Conservation (phyloP, 2,329 filamentous ascomycete species). For the Neoascochyta sp. region DNA sequence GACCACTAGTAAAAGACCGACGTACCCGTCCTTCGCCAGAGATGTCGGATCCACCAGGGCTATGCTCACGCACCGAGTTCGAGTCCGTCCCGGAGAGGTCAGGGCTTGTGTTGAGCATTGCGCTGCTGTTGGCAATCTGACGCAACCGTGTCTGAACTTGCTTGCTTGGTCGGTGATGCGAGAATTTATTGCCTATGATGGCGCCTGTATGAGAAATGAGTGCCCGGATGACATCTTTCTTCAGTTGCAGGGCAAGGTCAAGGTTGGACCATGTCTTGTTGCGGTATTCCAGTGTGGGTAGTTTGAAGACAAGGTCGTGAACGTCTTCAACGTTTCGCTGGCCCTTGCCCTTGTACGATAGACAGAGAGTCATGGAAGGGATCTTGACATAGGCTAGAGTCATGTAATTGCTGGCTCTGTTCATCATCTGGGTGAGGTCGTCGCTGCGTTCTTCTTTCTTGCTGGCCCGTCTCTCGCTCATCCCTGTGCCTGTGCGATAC, state of each 20-base stretch:
- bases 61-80: slow-evolving; percentile 30
- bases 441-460: slow-evolving; percentile 64
- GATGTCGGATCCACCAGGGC: slow-evolving; percentile 26
- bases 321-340: slow-evolving; percentile 95
- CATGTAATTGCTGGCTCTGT: slow-evolving; percentile 93
- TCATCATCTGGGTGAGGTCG: slow-evolving; percentile 95
- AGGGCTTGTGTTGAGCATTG: slow-evolving; percentile 50
- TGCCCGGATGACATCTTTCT: slow-evolving; percentile 90
- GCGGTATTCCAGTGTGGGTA: slow-evolving; percentile 90
- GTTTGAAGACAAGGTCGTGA: slow-evolving; percentile 93
- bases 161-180: slow-evolving; percentile 76
- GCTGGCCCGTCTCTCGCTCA: slow-evolving; percentile 40
- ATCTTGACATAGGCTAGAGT: slow-evolving; percentile 94
- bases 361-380: slow-evolving; percentile 87
- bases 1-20: slow-evolving; percentile 31
- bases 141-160: slow-evolving; percentile 75
- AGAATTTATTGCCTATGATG: slow-evolving; percentile 96
- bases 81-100: slow-evolving; percentile 33
- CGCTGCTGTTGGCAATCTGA: slow-evolving; percentile 76
- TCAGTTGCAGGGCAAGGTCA: slow-evolving; percentile 85
- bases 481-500: slow-evolving; percentile 42
- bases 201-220: slow-evolving; percentile 93
- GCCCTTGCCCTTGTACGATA: slow-evolving; percentile 94
- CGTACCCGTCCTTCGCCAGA: slow-evolving; percentile 21
- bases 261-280: slow-evolving; percentile 99